Base-by-base conservation (phyloP, 176 grass and related monocot species). In the Carex kokanica region DNA sequence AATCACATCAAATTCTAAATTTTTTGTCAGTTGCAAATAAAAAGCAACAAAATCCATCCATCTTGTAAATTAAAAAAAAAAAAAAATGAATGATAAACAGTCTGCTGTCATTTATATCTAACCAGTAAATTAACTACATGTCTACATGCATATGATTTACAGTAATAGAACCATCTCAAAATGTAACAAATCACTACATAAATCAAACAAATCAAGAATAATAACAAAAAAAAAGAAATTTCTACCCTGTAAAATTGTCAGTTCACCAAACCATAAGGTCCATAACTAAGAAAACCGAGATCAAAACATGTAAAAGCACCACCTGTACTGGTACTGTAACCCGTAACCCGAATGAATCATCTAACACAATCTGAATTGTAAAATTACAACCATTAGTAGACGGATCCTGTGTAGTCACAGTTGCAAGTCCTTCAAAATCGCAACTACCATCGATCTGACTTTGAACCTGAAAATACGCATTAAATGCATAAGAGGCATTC, bases 401-500 rank as follows among this genome's bases (percentile, higher is more conserved):
- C 0, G 89, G 89, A 49, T 90, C 81, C 69, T 83, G 75, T 17
- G 57, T 56, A 12, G 85, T 90, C 86, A 63, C 27, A 2, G 41
- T 87, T 0, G 89, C 89, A 1, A 90, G 68, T 11, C 85, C 89
- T 2, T 87, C 5, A 72, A 90, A 90, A 43, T 78, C n/a, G 3
- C 89, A 90, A 64, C 89, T 87, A 32, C 74, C 45, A 8, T 90
- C 86, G 31, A 85, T 70, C 25, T 90, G 89, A 58, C 81, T 87
- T 47, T 87, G 78, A 53, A 60, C 89, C 82, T 90, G 89, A 57
- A 82, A 90, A 74, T 90, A 90, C 59, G 84, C 86, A 80, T 90
- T 90, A 53, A 90, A 90, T 71, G 89, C 89, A 56, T 85, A 90
- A n/a, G 89, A 90, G n/a, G 89, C 86, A 52, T 90, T 90, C 11